These are phyloP conservation scores for Panaeolus papilionaceus DNA, from an alignment of 768 basidiomycete genomes.

Conservation along the genomic window DNA sequence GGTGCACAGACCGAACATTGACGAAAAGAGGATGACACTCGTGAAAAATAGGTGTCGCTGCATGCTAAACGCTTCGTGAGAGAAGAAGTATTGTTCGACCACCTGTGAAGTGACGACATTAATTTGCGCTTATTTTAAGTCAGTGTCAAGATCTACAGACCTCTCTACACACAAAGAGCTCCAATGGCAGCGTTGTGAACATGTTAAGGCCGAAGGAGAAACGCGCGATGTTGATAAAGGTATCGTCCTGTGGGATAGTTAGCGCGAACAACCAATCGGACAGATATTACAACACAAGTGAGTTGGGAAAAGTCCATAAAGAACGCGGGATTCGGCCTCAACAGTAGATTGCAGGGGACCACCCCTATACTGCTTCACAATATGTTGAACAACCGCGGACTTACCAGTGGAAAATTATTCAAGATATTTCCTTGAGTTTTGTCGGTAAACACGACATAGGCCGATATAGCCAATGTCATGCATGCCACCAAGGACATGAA, in stretches of 20 bases:
- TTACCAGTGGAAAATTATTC: conserved; percentile 88
- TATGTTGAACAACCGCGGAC: conserved; percentile 23
- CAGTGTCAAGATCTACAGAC: conserved; percentile 42
- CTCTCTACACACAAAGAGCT: conserved; percentile 97
- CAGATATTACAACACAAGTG: not conserved
- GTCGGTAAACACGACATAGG: conserved; percentile 88
- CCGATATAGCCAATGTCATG: conserved; percentile 81
- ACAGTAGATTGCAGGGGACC: no score
- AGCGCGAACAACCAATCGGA: conserved; percentile 16
- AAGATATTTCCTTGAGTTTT: conserved; percentile 95
- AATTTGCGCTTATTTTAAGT: conserved; percentile 10
- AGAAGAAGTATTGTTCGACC: conserved; percentile 95
- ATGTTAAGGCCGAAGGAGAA: conserved; percentile 96
- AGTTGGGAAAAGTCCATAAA: no score
- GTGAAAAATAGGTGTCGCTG: conserved; percentile 93
- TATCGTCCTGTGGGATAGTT: conserved; percentile 60
- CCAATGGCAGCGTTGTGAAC: conserved; percentile 97
- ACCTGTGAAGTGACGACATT: conserved; percentile 56
- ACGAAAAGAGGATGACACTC: conserved; percentile 67
- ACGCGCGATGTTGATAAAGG: conserved; percentile 93
- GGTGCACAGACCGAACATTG: conserved; percentile 73
- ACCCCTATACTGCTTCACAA: not conserved
- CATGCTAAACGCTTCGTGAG: conserved; percentile 80
- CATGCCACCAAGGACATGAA: conserved; percentile 86
- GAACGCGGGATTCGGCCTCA: no score